These are phyloP conservation scores for Amanita jacksonii DNA, from an alignment of 768 basidiomycete species.

Conservation along the genomic window DNA sequence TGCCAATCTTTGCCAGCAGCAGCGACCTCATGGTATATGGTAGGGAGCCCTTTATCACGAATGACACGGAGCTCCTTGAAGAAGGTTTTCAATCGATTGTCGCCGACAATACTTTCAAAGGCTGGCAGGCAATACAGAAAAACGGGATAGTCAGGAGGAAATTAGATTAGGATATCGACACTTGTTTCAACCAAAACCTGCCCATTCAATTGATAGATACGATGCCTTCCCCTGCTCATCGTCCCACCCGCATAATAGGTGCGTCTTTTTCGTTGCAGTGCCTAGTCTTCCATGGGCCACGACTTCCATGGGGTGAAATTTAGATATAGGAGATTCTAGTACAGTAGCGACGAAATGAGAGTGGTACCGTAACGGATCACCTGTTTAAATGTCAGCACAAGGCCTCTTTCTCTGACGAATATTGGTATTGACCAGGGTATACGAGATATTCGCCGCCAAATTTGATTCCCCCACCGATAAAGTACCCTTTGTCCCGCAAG, in stretches of 20 bases:
- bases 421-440: slow-evolving; percentile 88
- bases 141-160: slow-evolving; percentile 2
- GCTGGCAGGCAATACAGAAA: no score
- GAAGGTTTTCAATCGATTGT: slow-evolving; percentile 31
- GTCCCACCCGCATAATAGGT: slow-evolving; percentile 86
- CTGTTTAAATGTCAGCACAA: slow-evolving; percentile 32
- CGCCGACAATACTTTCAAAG: no score
- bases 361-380: slow-evolving; percentile 92
- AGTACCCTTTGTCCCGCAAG: slow-evolving; percentile 78
- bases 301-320: slow-evolving; percentile 83
- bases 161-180: slow-evolving; percentile 1
- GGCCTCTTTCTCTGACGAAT: no score
- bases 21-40: no score
- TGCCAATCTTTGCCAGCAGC: slow-evolving; percentile 38
- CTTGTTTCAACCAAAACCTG: slow-evolving; percentile 62
- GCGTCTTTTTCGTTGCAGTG: slow-evolving; percentile 95
- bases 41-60: slow-evolving; percentile 25
- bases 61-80: slow-evolving; percentile 50
- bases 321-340: slow-evolving; percentile 46
- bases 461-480: slow-evolving; percentile 82
- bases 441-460: slow-evolving; percentile 96
- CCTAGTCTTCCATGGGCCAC: slow-evolving; percentile 93
- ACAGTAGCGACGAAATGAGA: slow-evolving; percentile 92
- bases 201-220: slow-evolving; percentile 85
- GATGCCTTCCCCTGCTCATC: slow-evolving; percentile 54